Conservation (phyloP, 331 rosid genomes). For the Quercus phellos region DNA sequence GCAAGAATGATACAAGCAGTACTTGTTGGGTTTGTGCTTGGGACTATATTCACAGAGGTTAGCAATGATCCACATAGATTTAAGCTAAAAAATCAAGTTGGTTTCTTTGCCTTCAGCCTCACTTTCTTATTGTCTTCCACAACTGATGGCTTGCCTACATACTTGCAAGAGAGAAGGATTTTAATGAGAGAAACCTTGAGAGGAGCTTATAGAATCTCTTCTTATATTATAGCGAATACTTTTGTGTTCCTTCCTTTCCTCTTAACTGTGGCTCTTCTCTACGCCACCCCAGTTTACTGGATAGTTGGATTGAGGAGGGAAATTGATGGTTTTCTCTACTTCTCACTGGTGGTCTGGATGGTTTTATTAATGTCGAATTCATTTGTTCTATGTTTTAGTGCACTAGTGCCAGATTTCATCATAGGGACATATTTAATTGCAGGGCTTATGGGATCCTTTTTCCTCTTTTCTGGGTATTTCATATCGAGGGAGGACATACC, state of each 20-base stretch:
- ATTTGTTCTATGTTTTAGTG: conserved; percentile 31
- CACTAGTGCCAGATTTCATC: conserved; percentile 37
- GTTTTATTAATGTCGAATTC: conserved; percentile 73
- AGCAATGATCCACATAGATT: conserved; percentile 23
- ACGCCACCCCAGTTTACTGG: too few relatives aligned
- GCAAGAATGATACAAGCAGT: conserved; percentile 49
- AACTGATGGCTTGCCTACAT: too few relatives aligned
- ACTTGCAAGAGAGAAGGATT: too few relatives aligned
- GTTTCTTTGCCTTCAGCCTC: too few relatives aligned
- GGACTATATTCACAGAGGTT: conserved; percentile 53
- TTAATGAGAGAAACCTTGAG: too few relatives aligned
- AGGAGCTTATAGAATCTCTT: too few relatives aligned
- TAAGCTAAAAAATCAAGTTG: conserved; percentile 33
- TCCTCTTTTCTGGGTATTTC: conserved; percentile 49
- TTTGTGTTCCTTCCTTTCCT: too few relatives aligned
- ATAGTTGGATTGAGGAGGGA: conserved; percentile 50
- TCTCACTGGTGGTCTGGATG: conserved; percentile 69
- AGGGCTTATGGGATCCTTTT: conserved; percentile 35
- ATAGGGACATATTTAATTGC: conserved; percentile 32
- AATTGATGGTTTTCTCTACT: conserved; percentile 60
- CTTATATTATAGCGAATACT: too few relatives aligned
- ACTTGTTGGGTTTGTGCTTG: conserved; percentile 56
- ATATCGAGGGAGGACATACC: conserved; percentile 39
- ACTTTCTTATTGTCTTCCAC: too few relatives aligned
- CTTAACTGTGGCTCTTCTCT: too few relatives aligned